These are phyloP conservation scores for Nothophoma quercina DNA, from an alignment of 2,329 filamentous ascomycete genomes.

Conservation along the genomic window DNA sequence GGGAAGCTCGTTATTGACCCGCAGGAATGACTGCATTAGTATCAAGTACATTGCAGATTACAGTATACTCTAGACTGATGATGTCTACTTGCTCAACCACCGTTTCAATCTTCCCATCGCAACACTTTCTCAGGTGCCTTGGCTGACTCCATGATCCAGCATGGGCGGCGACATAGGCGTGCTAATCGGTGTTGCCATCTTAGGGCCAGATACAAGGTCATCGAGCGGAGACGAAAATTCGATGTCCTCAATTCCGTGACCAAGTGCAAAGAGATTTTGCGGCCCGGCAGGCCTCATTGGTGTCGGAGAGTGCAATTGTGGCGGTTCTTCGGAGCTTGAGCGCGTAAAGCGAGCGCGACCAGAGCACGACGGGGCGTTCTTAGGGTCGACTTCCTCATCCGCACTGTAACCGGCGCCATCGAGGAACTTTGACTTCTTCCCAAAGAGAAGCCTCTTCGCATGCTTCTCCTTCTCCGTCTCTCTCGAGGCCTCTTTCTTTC, in stretches of 20 bases:
- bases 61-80: no score
- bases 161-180: not conserved
- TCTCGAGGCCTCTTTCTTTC: not conserved
- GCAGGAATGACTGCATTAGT: not conserved
- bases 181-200: not conserved
- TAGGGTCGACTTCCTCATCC: not conserved
- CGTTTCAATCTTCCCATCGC: not conserved
- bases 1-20: not conserved
- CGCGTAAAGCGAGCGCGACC: not conserved
- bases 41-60: not conserved
- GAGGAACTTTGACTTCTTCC: not conserved
- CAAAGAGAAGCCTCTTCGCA: not conserved
- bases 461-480: not conserved
- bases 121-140: not conserved
- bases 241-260: constrained; percentile 6
- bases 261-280: not conserved
- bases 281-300: not conserved
- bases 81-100: not conserved
- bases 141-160: not conserved
- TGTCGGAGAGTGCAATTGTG: not conserved
- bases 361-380: no score
- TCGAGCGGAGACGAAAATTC: constrained; percentile 7
- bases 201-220: not conserved
- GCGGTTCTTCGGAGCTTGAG: not conserved
- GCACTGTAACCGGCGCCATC: constrained; percentile 1